Base-by-base conservation (phyloP, 2,329 filamentous ascomycete species). In the Aspergillus fijiensis region DNA sequence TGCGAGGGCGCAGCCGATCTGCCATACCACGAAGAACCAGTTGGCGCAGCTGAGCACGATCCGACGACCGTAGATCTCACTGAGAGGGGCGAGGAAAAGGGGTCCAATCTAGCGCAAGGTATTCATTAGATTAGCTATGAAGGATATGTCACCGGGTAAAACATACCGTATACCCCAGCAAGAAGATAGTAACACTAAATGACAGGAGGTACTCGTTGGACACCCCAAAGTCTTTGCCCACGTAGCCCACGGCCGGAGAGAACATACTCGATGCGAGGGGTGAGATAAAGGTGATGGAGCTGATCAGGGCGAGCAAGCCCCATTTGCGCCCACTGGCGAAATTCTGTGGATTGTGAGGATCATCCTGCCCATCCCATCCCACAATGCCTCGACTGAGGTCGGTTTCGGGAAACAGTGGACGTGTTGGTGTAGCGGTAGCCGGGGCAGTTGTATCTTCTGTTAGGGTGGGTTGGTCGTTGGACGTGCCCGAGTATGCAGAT, bases 31-130 rank as follows among this genome's bases (percentile, higher is more conserved):
- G 61, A 89, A 81, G 12, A 79, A 78, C 57, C 81, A 73, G 67
- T 87, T 87, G 5, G 85, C 87, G 57, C 79, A 73, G 65, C 85
- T 80, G 69, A 88, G 87, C n/a, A 89, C 79, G 39, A 82, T 73
- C 60, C 87, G 80, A 7, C 85, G 79, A 4, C 85, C 87, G 59
- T 84, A 88, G n/a, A 89, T 74, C 68, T 90, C 87, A 19, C 84
- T 81, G 5, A 90, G 69, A 0, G 87, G 87, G 2, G 87, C 87
- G 79, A 87, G 87, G 2, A 90, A 65, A 4, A 89, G 74, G 1
- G 86, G 86, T 0, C 86, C 85, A 58, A 87, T 61, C 49, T 61
- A 50, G 29, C 21, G 12, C 12, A 16, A 12, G 33, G 23, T 42
- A 25, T 7, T 9, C 14, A 42, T 23, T 47, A 11, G 21, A 10